phyloP scores from a whole-genome alignment of 2,329 filamentous ascomycete species.

The Fusarium napiforme region DNA sequence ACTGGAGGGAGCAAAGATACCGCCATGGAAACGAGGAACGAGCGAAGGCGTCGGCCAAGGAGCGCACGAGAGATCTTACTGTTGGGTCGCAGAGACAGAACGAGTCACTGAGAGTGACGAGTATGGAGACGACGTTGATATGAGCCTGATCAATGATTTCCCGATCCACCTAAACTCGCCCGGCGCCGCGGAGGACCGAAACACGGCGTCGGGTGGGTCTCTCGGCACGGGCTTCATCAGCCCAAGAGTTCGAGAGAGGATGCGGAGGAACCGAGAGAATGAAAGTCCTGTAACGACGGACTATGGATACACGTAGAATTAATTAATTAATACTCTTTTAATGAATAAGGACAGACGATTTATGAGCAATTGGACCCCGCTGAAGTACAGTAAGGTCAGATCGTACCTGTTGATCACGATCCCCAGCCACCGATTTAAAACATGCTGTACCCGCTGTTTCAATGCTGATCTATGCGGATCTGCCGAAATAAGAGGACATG shows the following conservation, averaged over 20 bases:
- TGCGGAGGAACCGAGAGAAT: conserved; percentile 5
- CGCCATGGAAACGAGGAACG: conserved; percentile 61
- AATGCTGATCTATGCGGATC: neutral
- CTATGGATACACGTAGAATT: conserved; percentile 12
- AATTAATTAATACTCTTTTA: neutral
- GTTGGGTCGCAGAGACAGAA: conserved; percentile 58
- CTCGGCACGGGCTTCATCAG: conserved; percentile 12
- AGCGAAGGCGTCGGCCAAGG: conserved; percentile 49
- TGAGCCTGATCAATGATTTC: conserved; percentile 11
- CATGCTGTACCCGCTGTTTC: neutral
- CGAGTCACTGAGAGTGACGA: conserved; percentile 20
- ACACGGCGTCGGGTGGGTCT: conserved; percentile 20
- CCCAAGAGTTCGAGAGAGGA: conserved; percentile 1
- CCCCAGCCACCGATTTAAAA: conserved; percentile 21
- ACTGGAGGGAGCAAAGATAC: conserved; percentile 54
- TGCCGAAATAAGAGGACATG: conserved; percentile 6
- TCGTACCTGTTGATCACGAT: conserved; percentile 35
- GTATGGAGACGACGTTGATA: conserved; percentile 9
- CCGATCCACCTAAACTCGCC: conserved; percentile 18
- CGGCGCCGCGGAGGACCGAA: conserved; percentile 14
- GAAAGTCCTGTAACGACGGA: conserved; percentile 20
- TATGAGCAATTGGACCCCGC: neutral
- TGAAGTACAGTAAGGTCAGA: neutral
- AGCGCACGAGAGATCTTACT: conserved; percentile 63
- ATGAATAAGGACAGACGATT: neutral